Evolutionary conservation across 177 flowering plant species (phyloP).

Genomic region (Vitis hybrid): DNA sequence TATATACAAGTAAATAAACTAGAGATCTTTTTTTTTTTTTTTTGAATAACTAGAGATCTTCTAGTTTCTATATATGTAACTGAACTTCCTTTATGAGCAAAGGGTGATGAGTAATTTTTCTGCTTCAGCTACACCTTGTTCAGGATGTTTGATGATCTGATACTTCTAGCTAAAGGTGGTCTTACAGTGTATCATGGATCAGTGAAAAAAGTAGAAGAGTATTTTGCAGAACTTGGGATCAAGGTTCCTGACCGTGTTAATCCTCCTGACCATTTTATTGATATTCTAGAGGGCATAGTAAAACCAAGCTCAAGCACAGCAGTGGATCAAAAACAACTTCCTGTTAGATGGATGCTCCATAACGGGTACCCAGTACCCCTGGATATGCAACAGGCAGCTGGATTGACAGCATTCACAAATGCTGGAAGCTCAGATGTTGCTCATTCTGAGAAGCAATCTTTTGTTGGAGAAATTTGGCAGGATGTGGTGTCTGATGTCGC

Average conservation of each 20-base stretch:
- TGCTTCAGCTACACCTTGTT: constrained; percentile 81
- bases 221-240: constrained; percentile 80
- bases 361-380: constrained; percentile 86
- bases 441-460: constrained; percentile 46
- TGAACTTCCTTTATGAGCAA: neutral
- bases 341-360: constrained; percentile 95
- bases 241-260: constrained; percentile 90
- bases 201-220: constrained; percentile 93
- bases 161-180: constrained; percentile 97
- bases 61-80: neutral
- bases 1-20: neutral
- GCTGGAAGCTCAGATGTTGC: constrained; percentile 27
- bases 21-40: neutral
- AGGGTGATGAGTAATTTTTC: constrained; percentile 8
- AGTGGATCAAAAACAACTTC: constrained; percentile 65
- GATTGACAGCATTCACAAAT: constrained; percentile 32
- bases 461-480: constrained; percentile 81
- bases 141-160: constrained; percentile 96
- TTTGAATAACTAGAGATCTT: neutral
- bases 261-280: constrained; percentile 95
- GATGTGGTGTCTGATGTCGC: constrained; percentile 62
- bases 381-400: constrained; percentile 58
- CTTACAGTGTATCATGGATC: constrained; percentile 92
- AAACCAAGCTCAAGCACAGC: constrained; percentile 52
- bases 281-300: constrained; percentile 89